Conservation (phyloP, 257 asterid genomes). For the Solanum pennellii region DNA sequence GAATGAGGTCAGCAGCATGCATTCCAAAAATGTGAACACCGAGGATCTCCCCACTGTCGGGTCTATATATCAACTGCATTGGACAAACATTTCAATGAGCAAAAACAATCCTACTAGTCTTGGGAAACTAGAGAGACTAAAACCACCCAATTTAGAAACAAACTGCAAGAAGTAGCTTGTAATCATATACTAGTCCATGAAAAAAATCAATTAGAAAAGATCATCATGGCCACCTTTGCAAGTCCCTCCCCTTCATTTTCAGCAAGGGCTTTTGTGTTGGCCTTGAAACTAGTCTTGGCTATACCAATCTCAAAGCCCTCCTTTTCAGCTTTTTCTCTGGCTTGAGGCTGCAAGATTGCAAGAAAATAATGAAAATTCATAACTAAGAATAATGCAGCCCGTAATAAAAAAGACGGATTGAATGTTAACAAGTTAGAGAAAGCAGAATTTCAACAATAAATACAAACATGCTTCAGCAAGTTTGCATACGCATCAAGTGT, state of each 20-base stretch:
- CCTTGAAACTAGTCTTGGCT: conserved; percentile 88
- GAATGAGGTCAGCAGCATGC: conserved; percentile 97
- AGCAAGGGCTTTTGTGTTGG: conserved; percentile 91
- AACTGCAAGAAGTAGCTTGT: background rate
- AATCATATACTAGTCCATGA: background rate
- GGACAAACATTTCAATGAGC: background rate
- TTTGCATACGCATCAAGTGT: background rate
- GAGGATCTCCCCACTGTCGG: conserved; percentile 86
- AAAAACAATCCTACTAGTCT: background rate
- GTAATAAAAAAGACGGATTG: background rate
- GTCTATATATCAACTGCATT: conserved; percentile 75
- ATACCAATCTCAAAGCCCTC: conserved; percentile 82
- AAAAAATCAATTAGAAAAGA: background rate
- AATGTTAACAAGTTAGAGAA: background rate
- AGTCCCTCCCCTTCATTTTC: conserved; percentile 95
- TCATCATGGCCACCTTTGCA: conserved; percentile 54
- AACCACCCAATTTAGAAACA: background rate
- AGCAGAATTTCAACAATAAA: background rate
- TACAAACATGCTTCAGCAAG: background rate
- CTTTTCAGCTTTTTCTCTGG: conserved; percentile 79
- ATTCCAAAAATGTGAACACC: conserved; percentile 90
- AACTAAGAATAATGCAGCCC: background rate
- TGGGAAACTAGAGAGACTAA: background rate
- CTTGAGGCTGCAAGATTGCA: conserved; percentile 65
- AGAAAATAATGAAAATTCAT: conserved; percentile 1